These are phyloP conservation scores for Epichloe sylvatica DNA, from an alignment of 2,329 filamentous ascomycete species.

Conservation along the genomic window DNA sequence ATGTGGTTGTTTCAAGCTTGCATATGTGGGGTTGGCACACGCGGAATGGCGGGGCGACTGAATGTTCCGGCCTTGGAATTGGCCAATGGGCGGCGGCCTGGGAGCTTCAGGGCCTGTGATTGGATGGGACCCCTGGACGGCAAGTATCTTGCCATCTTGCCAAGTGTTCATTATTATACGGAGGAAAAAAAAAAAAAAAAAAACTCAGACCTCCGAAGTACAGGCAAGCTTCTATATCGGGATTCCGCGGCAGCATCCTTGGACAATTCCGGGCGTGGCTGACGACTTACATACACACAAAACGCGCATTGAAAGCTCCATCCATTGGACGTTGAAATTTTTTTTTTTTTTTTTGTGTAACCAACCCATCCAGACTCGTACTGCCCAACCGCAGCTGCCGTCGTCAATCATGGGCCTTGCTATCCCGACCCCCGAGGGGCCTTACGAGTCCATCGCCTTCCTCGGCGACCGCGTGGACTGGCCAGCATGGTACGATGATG, in stretches of 20 bases:
- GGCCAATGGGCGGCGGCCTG: not conserved
- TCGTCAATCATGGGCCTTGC: conserved; percentile 1
- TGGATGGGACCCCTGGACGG: not conserved
- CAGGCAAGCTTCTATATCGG: too few species aligned
- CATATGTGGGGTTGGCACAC: not conserved
- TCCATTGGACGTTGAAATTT: too few species aligned
- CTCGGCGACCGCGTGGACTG: conserved; percentile 6
- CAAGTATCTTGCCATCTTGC: not conserved
- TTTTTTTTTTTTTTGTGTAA: too few species aligned
- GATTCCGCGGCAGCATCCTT: too few species aligned
- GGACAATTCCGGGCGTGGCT: too few species aligned
- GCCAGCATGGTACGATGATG: conserved; percentile 5
- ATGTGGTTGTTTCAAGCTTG: too few species aligned
- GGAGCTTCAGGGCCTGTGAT: not conserved
- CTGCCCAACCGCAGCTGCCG: not conserved
- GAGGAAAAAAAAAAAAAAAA: too few species aligned
- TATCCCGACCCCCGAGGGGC: not conserved
- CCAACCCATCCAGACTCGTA: too few species aligned
- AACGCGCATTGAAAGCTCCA: not conserved
- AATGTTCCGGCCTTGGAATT: not conserved
- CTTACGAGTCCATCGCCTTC: conserved; percentile 2
- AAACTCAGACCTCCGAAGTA: too few species aligned
- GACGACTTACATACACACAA: not conserved
- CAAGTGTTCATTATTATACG: too few species aligned
- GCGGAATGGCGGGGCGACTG: not conserved